Base-by-base conservation (phyloP, 2,329 filamentous ascomycete species). In the Xylaria sp. region DNA sequence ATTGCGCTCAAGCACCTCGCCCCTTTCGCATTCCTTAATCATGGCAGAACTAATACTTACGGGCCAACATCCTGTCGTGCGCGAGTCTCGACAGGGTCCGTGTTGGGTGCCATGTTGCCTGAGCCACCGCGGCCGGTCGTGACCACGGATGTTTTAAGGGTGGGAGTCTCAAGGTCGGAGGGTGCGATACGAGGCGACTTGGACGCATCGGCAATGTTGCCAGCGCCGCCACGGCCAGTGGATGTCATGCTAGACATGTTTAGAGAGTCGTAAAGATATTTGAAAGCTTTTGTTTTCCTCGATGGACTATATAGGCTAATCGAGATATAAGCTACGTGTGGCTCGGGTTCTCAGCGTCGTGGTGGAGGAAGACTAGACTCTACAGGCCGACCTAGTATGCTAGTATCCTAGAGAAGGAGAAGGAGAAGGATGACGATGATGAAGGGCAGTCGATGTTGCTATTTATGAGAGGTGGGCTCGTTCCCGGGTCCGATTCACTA, bases 61-160 rank as follows among this genome's bases (percentile, higher is more conserved):
- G 89, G 88, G 68, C 91, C 89, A 69, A 98, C 93, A 76, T 98
- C 94, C 81, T 98, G 95, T 50, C 90, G 90, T 63, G 89, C 85
- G 71, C 94, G 91, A 42, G 94, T 93, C 78, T 93, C 89, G 50
- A 85, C 82, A 3, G 91, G 89, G 75, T 96, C 91, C 71, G 88
- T 89, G 78, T 91, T 90, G 73, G 82, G 84, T 57, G 92, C 90
- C 91, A 97, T 97, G 84, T 97, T 97, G 69, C 94, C 94, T 4
- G 88, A 90, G 69, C 94, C 94, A 65, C 94, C 94, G 60, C 94
- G 92, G 65, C 94, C 94, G 2, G 94, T 98, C 23, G 94, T 97
- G 78, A 95, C 94, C 72, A 93, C 85, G n/a, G 92, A 83, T 55
- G 88, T 88, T 83, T 97, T 97, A 78, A 98, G 88, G 13, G 89